Base-by-base conservation (phyloP, 2,329 filamentous ascomycete species). In the Neofusicoccum cordaticola region DNA sequence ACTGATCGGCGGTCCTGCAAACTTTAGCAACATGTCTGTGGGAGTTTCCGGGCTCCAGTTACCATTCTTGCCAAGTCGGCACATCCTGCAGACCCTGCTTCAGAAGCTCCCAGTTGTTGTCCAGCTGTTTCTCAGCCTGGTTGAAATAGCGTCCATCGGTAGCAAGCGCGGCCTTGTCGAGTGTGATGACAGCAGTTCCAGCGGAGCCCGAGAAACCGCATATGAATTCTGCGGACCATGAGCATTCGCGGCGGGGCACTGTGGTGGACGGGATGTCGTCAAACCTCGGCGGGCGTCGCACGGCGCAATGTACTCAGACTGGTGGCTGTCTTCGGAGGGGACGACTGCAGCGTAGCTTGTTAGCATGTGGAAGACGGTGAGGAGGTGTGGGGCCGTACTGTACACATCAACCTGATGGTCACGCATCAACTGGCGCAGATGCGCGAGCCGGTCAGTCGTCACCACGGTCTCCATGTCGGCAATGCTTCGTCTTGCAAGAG, bases 121-220 rank as follows among this genome's bases (percentile, higher is more conserved):
- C 95, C 35, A 99, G 86, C 77, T 99, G 92, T 72, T 93, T 91
- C 67, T 88, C 83, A 31, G 95, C 95, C 78, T 99, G 95, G 80
- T 96, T 98, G 84, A 98, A 99, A 79, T 99, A 99, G 69, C 95
- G 89, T 35, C 95, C 95, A 76, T 99, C 95, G 35, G 95, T 99
- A 12, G 95, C 92, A 65, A 99, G 82, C 13, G 92, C 92, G 15
- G 95, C 95, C 77, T 93, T 93, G 60, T 92, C 89, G 57, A 87
- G 85, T 2, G 93, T 95, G 64, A 99, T 85, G 58, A 99, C 89
- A 44, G 93, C 95, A 68, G 92, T 96, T 65, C 95, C 95, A 48
- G 95, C 94, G 9, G 95, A 99, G 63, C 95, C 95, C 65, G 92
- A 92, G 78, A 99, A 99, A 31, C 95, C 94, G 67, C 88, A 93